These are phyloP conservation scores for Haplographium delicatum DNA, from an alignment of 495 filamentous ascomycete genomes.

Conservation along the genomic window DNA sequence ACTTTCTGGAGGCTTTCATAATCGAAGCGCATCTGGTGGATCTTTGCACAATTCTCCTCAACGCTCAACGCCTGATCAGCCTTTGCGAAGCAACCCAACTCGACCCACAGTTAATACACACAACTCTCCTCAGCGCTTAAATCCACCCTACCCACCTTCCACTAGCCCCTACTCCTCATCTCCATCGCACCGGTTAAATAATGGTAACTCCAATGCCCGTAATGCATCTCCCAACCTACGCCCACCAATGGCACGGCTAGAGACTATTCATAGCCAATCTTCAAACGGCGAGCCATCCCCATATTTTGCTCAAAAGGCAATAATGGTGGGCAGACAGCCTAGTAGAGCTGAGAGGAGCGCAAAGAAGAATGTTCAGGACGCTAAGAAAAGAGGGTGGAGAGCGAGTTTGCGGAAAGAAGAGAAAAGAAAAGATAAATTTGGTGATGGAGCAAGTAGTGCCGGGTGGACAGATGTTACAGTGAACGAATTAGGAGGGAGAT, in stretches of 20 bases:
- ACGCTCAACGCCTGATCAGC: not conserved
- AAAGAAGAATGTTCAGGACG: conserved; percentile 50
- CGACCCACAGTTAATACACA: conserved; percentile 21
- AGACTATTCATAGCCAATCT: conserved; percentile 41
- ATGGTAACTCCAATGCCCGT: conserved; percentile 23
- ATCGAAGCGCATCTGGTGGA: not conserved
- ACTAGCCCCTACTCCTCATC: conserved; percentile 37
- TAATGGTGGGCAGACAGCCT: conserved; percentile 33
- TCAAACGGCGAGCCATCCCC: conserved; percentile 23
- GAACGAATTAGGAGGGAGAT: conserved; percentile 10
- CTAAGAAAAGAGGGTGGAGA: conserved; percentile 48
- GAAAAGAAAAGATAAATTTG: conserved; percentile 32
- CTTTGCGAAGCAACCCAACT: conserved; percentile 17
- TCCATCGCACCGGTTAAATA: conserved; percentile 38
- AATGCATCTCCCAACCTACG: conserved; percentile 37
- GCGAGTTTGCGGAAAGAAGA: conserved; percentile 35
- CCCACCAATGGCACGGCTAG: conserved; percentile 41
- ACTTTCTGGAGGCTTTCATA: not conserved
- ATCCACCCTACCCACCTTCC: conserved; percentile 40
- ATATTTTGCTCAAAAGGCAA: conserved; percentile 13
- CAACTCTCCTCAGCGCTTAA: conserved; percentile 21
- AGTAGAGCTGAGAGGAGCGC: conserved; percentile 49
- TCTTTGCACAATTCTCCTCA: conserved; percentile 1
- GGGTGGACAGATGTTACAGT: conserved; percentile 46
- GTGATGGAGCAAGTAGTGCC: conserved; percentile 33